A percentile compares a stretch with the other conserved stretches of the same genome.
phyloP scores from a whole-genome alignment of 495 filamentous ascomycete species.

The Poronia punctata region DNA sequence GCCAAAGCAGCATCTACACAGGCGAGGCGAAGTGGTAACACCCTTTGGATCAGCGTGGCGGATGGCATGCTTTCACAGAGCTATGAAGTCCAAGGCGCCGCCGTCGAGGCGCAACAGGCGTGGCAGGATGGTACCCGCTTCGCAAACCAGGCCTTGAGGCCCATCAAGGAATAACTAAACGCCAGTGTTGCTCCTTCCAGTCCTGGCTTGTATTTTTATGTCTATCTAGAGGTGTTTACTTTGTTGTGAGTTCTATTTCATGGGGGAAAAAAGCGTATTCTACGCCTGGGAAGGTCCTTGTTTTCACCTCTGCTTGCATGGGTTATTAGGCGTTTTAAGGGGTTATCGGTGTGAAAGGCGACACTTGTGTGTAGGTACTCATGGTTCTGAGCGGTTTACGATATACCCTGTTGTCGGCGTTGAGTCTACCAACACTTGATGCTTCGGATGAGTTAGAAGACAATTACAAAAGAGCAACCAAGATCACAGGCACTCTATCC shows the following conservation, averaged over 20 bases:
- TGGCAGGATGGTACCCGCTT: conserved; percentile 24
- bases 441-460: not conserved
- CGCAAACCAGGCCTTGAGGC: conserved; percentile 18
- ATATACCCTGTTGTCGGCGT: conserved; percentile 6
- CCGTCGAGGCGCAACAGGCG: conserved; percentile 48
- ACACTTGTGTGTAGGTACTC: conserved; percentile 1
- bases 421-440: not conserved
- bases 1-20: conserved; percentile 66
- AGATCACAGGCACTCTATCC: too few species aligned
- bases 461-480: too few species aligned
- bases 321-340: conserved; percentile 4
- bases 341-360: not conserved
- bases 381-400: not conserved
- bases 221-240: not conserved
- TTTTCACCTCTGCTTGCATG: too few species aligned
- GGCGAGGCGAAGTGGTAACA: conserved; percentile 67
- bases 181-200: not conserved
- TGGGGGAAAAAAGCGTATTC: too few species aligned
- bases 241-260: conserved; percentile 1
- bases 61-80: conserved; percentile 72
- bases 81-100: conserved; percentile 63
- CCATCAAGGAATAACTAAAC: conserved; percentile 11
- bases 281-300: too few species aligned
- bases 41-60: conserved; percentile 79
- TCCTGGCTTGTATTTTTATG: not conserved